Evolutionary conservation across 352 stramenopile species (phyloP), one percentile per base, ranked within the genome.

Genomic region (Elongisporangium undulatum): DNA sequence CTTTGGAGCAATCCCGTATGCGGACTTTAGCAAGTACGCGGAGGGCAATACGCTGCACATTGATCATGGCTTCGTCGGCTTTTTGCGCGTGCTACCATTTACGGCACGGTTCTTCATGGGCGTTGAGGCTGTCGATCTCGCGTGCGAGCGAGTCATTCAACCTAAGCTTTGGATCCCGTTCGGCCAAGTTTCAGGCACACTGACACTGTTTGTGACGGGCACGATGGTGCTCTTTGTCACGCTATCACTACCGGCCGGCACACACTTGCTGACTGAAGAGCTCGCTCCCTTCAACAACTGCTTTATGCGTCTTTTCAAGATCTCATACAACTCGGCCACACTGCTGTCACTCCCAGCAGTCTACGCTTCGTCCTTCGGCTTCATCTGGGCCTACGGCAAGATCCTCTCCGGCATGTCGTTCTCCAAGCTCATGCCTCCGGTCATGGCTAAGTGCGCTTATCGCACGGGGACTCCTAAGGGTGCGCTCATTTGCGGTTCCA

Each of bases 321-420:
- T 69, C 4, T 49, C 50, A 8, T 48, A 58, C 0, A 24, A 59
- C 2, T 6, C 50, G 2, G 71, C 74, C 1, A 82, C 66, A 3
- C 39, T 82, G 21, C n/a, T 84, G 1, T 84, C 74, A 15, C 41
- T 84, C 0, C 74, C 74, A 4, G 77, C 74, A 2, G 82, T 70
- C 1, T 87, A 79, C 58, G 72, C 72, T 1, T 72, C 68, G 17
- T 70, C 69, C 12, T 75, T 70, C 19, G 62, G 71, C 34, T 74
- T 76, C 53, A 73, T 74, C 55, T 83, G 75, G 64, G 77, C 66
- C 29, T 85, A 82, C 53, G 74, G 71, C 0, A 82, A 82, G 52
- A 60, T 87, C 3, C 74, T 87, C 9, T 52, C 68, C 0, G 64
- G 72, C 15, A 87, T 87, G 74, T 72, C 74, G 0, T 67, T 53